These are phyloP conservation scores for Lophiostoma macrostomum DNA, from an alignment of 495 filamentous ascomycete species.

Conservation along the genomic window DNA sequence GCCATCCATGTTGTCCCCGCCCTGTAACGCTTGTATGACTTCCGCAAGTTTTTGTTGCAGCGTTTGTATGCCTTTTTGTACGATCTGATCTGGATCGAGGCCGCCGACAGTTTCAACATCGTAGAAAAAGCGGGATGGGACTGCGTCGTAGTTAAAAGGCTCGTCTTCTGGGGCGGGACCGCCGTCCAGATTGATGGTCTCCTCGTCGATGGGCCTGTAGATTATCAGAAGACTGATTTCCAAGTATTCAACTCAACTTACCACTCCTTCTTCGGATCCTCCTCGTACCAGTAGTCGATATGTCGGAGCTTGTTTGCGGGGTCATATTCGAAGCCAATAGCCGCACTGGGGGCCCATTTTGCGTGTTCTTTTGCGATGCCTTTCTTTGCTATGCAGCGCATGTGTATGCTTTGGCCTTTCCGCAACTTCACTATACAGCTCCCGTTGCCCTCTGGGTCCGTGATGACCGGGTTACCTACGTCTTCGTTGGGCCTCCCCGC, in stretches of 20 bases:
- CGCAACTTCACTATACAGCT: constrained; percentile 83
- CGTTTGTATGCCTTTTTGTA: constrained; percentile 84
- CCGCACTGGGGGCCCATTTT: constrained; percentile 90
- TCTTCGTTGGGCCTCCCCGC: constrained; percentile 62
- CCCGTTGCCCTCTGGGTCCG: constrained; percentile 74
- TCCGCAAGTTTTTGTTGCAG: constrained; percentile 84
- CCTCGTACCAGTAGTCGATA: constrained; percentile 90
- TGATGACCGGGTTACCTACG: constrained; percentile 82
- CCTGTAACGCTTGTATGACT: constrained; percentile 70
- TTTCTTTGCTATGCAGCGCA: constrained; percentile 94
- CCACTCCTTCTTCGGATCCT: constrained; percentile 83
- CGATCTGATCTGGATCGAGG: constrained; percentile 79
- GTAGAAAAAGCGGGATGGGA: constrained; percentile 80
- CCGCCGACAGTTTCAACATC: constrained; percentile 88
- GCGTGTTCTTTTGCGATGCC: constrained; percentile 98
- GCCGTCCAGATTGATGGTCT: constrained; percentile 81
- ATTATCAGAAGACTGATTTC: background rate
- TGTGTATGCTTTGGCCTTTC: constrained; percentile 79
- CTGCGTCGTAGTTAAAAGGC: constrained; percentile 86
- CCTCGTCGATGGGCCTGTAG: constrained; percentile 72
- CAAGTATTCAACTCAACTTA: constrained; percentile 48
- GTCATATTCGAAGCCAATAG: constrained; percentile 96
- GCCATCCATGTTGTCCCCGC: constrained; percentile 46
- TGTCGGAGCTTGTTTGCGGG: constrained; percentile 91
- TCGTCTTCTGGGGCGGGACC: constrained; percentile 68